phyloP scores from a whole-genome alignment of 2,329 filamentous ascomycete genomes.

The Botrytis tulipae region DNA sequence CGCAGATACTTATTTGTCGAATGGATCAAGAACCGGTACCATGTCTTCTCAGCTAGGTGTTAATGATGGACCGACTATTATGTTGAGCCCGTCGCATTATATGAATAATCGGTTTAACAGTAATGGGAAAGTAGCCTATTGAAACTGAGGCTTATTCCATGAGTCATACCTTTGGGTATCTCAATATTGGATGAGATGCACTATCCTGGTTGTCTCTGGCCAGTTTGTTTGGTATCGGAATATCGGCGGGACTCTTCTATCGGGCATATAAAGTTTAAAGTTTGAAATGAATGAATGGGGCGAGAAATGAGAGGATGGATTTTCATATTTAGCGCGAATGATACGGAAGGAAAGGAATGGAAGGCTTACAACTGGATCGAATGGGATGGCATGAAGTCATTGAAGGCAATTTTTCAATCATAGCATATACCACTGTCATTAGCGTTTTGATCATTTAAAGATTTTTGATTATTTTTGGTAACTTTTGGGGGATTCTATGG shows the following conservation, averaged over 20 bases:
- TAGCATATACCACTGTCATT: conserved; percentile 24
- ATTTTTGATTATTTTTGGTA: conserved; percentile 2
- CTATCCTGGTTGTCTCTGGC: neutral
- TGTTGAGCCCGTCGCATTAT: conserved; percentile 34
- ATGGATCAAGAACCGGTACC: conserved; percentile 35
- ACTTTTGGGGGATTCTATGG: neutral
- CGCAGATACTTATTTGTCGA: conserved; percentile 36
- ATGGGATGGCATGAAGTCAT: conserved; percentile 4
- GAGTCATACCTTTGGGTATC: neutral
- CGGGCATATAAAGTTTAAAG: conserved; percentile 3
- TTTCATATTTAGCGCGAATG: conserved; percentile 3
- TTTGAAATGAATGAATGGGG: neutral
- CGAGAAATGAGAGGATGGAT: neutral
- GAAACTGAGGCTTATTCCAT: conserved; percentile 3
- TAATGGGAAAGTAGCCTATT: conserved; percentile 35
- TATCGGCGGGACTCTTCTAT: neutral
- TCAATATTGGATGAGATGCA: neutral
- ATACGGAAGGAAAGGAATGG: neutral
- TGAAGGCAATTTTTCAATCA: conserved; percentile 13
- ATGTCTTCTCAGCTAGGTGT: conserved; percentile 35
- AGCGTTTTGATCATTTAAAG: conserved; percentile 20
- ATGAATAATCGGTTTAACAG: conserved; percentile 32
- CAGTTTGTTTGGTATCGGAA: neutral
- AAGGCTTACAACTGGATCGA: neutral
- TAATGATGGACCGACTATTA: conserved; percentile 34